These are phyloP conservation scores for Pseudozyma flocculosa DNA, from an alignment of 1,284 basidiomycete species.

Conservation along the genomic window DNA sequence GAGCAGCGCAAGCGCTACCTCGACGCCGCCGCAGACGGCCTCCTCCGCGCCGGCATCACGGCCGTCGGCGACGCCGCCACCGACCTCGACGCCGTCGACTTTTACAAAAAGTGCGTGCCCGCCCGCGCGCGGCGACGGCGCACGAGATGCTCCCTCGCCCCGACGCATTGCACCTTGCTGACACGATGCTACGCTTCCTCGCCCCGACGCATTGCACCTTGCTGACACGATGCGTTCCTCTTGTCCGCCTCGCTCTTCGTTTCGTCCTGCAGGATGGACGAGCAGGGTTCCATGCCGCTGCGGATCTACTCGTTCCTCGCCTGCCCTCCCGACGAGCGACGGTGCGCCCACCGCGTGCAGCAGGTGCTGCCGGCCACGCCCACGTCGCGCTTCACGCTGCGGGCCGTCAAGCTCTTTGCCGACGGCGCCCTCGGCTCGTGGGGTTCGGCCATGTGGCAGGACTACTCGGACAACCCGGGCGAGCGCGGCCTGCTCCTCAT, in stretches of 20 bases:
- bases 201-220: too few species aligned
- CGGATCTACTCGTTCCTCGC: constrained; percentile 42
- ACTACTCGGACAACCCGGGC: constrained; percentile 68
- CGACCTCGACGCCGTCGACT: constrained; percentile 20
- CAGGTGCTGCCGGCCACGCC: constrained; percentile 3
- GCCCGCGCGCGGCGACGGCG: too few species aligned
- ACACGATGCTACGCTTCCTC: too few species aligned
- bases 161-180: too few species aligned
- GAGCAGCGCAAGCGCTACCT: constrained; percentile 67
- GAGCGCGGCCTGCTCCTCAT: constrained; percentile 37
- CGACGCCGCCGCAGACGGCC: constrained; percentile 66
- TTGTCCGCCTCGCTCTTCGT: too few species aligned
- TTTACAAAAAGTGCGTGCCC: constrained; percentile 17
- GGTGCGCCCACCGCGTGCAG: constrained; percentile 17
- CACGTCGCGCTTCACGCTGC: constrained; percentile 11
- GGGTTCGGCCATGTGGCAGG: constrained; percentile 82
- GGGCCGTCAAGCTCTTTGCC: constrained; percentile 73
- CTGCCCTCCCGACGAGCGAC: constrained; percentile 22
- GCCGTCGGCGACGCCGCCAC: constrained; percentile 44
- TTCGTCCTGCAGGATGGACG: constrained; percentile 23
- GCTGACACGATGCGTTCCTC: too few species aligned
- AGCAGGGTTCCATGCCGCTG: constrained; percentile 19
- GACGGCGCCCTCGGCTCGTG: constrained; percentile 86
- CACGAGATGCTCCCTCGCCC: too few species aligned
- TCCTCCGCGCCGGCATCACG: constrained; percentile 70